These are phyloP conservation scores for Ascochyta rabiei DNA, from an alignment of 2,329 filamentous ascomycete genomes.

Conservation along the genomic window DNA sequence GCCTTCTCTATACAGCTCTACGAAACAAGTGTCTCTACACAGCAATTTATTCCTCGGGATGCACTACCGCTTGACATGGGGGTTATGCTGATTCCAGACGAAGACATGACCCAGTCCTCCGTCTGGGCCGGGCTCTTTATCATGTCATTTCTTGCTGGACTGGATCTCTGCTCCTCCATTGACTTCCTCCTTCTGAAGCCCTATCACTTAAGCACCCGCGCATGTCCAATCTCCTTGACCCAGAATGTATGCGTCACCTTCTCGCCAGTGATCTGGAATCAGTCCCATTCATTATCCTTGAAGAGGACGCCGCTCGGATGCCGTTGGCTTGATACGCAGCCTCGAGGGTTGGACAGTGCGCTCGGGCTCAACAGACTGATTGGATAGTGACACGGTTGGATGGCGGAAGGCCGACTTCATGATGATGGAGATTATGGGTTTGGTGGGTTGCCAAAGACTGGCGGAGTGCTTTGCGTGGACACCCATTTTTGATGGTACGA, in stretches of 20 bases:
- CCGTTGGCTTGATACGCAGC: not conserved
- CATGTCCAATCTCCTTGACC: not conserved
- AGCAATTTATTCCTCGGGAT: too few relatives aligned
- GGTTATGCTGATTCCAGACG: not conserved
- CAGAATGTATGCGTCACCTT: not conserved
- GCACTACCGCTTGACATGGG: too few relatives aligned
- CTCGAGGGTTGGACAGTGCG: not conserved
- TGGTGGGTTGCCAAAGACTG: not conserved
- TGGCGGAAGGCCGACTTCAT: not conserved
- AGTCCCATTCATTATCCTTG: not conserved
- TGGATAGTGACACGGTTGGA: not conserved
- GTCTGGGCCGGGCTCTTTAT: not conserved
- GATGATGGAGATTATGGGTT: not conserved
- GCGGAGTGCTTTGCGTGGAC: not conserved
- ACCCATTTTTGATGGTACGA: not conserved
- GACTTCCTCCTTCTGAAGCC: not conserved
- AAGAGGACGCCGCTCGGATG: not conserved
- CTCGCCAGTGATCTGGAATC: not conserved
- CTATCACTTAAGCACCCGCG: not conserved
- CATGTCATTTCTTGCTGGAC: too few relatives aligned
- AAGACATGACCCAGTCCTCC: not conserved
- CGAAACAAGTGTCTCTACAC: too few relatives aligned
- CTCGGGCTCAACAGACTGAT: not conserved
- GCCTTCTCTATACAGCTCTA: too few relatives aligned
- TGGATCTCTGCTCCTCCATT: too few relatives aligned